phyloP scores from a whole-genome alignment of 1,284 basidiomycete species.

The Porodaedalea pini region DNA sequence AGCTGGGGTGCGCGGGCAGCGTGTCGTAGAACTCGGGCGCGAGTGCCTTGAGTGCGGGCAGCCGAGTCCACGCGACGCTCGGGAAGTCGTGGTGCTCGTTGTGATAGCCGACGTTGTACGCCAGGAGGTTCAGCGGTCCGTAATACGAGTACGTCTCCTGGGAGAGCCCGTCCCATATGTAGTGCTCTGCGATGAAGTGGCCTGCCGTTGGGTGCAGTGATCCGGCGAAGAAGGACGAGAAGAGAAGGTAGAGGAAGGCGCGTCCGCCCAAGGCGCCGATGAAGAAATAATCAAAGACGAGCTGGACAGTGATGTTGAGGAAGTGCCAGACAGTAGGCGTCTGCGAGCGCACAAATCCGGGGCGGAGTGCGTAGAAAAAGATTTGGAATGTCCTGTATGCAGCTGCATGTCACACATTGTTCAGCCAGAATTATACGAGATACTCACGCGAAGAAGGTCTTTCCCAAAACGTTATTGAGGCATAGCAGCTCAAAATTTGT shows the following conservation, averaged over 20 bases:
- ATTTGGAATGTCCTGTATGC: conserved; percentile 90
- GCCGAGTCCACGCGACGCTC: conserved; percentile 91
- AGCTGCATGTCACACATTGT: background rate
- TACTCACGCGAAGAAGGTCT: conserved; percentile 93
- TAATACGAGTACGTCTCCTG: conserved; percentile 99
- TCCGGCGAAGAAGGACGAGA: conserved; percentile 92
- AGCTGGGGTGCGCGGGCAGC: conserved; percentile 83
- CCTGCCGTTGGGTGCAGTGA: conserved; percentile 93
- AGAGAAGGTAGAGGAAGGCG: conserved; percentile 81
- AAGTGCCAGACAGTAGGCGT: conserved; percentile 81
- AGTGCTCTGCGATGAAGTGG: conserved; percentile 97
- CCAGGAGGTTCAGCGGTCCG: conserved; percentile 84
- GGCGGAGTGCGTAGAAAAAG: conserved; percentile 95
- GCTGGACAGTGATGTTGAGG: conserved; percentile 69
- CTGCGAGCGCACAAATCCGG: conserved; percentile 90
- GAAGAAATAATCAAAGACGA: conserved; percentile 72
- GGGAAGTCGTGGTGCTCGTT: conserved; percentile 99
- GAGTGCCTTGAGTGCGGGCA: conserved; percentile 77
- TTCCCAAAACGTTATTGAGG: conserved; percentile 94
- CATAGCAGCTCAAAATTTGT: conserved; percentile 81
- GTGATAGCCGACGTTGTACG: conserved; percentile 99
- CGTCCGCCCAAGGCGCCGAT: conserved; percentile 56
- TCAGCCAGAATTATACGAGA: background rate
- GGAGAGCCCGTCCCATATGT: conserved; percentile 82
- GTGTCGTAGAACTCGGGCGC: conserved; percentile 93